Evolutionary conservation across 768 basidiomycete genomes (phyloP), one percentile per base, ranked within the genome.

Genomic region (Termitomyces sp.): DNA sequence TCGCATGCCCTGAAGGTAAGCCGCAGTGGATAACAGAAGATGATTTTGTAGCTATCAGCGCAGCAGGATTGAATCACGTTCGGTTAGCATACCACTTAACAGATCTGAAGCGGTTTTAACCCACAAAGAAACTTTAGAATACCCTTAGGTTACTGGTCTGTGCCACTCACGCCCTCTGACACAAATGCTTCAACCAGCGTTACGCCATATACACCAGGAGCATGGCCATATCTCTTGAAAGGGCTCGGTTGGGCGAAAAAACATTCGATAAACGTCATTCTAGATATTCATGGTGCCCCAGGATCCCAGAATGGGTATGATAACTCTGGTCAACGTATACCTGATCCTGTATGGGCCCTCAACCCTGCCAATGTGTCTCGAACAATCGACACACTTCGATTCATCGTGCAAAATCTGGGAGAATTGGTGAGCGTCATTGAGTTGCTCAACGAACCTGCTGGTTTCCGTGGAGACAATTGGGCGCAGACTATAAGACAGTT

Each of bases 281-380:
- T 93, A 41, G 92, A 92, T 69, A 75, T 88, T 13, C 90, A 92
- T 65, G 88, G 87, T 28, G 87, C 84, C 5, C 85, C 87, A 0
- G 86, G 83, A 26, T 79, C 77, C n/a, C 78, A 79, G 57, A 82
- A 79, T 60, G 87, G 88, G 3, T 89, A 83, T 68, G 88, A 90
- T 69, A 90, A 89, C 69, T 89, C 87, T 8, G 88, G 88, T 1
- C 85, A 85, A 65, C 74, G 81, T 33, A 85, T 81, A 0, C 63
- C 67, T 22, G 72, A 73, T 52, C 82, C 87, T 2, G 68, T 74
- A 46, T 91, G 86, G 85, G 85, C 78, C 1, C 56, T 70, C 1
- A 77, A 73, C 47, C 73, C 80, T 30, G 72, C 79, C n/a, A 75
- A 84, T 47, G 65, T 81, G 49, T 70, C 69, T 8, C 71, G 79